Percentiles rank a stretch among this genome's conserved stretches.
These are phyloP conservation scores for Nothomitra cinnamomea DNA, from an alignment of 2,329 filamentous ascomycete genomes.

Conservation along the genomic window DNA sequence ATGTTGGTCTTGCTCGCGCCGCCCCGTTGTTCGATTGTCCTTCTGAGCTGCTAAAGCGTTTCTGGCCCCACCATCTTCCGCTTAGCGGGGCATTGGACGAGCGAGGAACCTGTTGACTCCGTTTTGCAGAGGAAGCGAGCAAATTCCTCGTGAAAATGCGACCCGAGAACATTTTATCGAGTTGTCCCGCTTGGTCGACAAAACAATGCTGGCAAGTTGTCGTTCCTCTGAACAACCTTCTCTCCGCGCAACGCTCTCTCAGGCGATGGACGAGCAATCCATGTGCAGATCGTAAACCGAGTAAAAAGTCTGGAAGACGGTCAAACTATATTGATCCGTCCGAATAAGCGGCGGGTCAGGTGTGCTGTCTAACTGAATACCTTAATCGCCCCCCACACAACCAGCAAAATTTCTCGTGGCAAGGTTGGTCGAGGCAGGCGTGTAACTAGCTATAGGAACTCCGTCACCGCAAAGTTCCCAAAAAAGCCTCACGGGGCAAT, in stretches of 20 bases:
- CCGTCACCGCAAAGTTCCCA: background rate
- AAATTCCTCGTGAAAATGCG: constrained; percentile 3
- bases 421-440: background rate
- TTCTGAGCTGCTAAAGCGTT: background rate
- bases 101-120: background rate
- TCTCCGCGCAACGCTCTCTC: background rate
- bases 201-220: background rate
- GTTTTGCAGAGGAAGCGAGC: background rate
- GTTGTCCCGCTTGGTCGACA: background rate
- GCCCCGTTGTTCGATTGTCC: background rate
- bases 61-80: background rate
- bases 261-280: background rate
- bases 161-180: background rate
- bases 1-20: background rate
- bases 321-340: background rate
- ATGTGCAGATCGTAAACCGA: background rate
- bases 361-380: background rate
- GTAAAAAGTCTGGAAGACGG: background rate
- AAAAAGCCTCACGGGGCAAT: background rate
- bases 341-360: background rate
- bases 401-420: background rate
- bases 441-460: too few relatives aligned
- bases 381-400: background rate
- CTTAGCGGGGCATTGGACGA: background rate
- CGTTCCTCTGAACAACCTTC: background rate